These are phyloP conservation scores for Fusarium transvaalense DNA, from an alignment of 2,329 filamentous ascomycete species.

Conservation along the genomic window DNA sequence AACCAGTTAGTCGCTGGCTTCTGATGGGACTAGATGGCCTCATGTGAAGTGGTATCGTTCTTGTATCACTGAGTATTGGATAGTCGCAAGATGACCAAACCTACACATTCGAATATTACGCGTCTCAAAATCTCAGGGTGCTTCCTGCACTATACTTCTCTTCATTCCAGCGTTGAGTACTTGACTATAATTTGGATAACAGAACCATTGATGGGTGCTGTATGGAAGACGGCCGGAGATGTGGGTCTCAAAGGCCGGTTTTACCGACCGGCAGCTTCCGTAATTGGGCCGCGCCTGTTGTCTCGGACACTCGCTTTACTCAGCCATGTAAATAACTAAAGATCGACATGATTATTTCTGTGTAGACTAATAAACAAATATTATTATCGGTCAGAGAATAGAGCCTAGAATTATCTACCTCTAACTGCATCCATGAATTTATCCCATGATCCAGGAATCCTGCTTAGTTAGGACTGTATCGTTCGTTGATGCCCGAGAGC, in stretches of 20 bases:
- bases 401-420: neutral
- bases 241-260: conserved; percentile 30
- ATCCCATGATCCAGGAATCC: neutral
- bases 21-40: conserved; percentile 23
- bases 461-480: neutral
- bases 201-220: neutral
- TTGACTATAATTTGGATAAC: neutral
- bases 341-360: neutral
- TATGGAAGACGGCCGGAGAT: conserved; percentile 35
- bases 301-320: conserved; percentile 22
- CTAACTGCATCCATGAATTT: conserved; percentile 2
- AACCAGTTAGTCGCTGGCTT: neutral
- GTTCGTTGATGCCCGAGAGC: conserved; percentile 18
- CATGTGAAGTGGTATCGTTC: conserved; percentile 2
- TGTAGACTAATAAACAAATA: neutral
- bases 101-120: neutral
- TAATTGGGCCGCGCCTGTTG: conserved; percentile 42
- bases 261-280: conserved; percentile 41
- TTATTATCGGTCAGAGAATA: neutral
- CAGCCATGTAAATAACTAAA: conserved; percentile 31
- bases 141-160: neutral
- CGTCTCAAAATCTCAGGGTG: neutral
- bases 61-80: neutral
- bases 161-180: neutral
- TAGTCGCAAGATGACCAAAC: neutral